Evolutionary conservation across 2,329 filamentous ascomycete species (phyloP).

Genomic region (Biscogniauxia sp.): DNA sequence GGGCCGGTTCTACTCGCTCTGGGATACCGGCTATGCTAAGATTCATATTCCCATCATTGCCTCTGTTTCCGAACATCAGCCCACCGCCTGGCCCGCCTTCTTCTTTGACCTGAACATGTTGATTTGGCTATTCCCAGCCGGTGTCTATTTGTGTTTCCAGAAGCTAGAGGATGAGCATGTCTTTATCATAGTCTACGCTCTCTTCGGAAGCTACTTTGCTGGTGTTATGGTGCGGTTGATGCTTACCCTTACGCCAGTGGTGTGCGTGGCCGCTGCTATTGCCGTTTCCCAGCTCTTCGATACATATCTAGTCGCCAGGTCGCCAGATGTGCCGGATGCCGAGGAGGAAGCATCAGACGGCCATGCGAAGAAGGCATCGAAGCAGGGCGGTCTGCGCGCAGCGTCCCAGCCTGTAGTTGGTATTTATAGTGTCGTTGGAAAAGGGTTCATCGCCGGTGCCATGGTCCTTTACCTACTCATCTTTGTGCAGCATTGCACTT

Average conservation of each 20-base stretch:
- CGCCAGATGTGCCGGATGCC: slow-evolving; percentile 53
- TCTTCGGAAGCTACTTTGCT: slow-evolving; percentile 95
- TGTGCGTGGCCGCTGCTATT: slow-evolving; percentile 90
- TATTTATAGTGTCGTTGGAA: slow-evolving; percentile 78
- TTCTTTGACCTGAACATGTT: slow-evolving; percentile 98
- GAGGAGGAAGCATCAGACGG: slow-evolving; percentile 46
- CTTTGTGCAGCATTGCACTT: slow-evolving; percentile 97
- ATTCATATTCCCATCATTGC: slow-evolving; percentile 99
- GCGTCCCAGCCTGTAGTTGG: slow-evolving; percentile 74
- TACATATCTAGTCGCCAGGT: slow-evolving; percentile 69
- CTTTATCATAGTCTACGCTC: slow-evolving; percentile 95
- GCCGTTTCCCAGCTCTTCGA: slow-evolving; percentile 86
- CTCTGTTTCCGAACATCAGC: slow-evolving; percentile 99
- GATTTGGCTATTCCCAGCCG: slow-evolving; percentile 98
- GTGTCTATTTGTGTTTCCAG: slow-evolving; percentile 97
- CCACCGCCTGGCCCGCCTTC: slow-evolving; percentile 97
- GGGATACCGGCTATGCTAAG: slow-evolving; percentile 98
- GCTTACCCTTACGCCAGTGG: slow-evolving; percentile 93
- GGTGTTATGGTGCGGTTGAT: slow-evolving; percentile 99
- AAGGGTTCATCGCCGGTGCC: slow-evolving; percentile 69
- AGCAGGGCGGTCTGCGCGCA: slow-evolving; percentile 62
- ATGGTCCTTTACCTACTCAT: slow-evolving; percentile 80
- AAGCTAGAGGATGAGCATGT: slow-evolving; percentile 93
- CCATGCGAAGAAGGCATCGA: slow-evolving; percentile 54
- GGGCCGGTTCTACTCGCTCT: slow-evolving; percentile 97